Evolutionary conservation across 1,284 basidiomycete species (phyloP).

Genomic region (Coriolopsis trogii): DNA sequence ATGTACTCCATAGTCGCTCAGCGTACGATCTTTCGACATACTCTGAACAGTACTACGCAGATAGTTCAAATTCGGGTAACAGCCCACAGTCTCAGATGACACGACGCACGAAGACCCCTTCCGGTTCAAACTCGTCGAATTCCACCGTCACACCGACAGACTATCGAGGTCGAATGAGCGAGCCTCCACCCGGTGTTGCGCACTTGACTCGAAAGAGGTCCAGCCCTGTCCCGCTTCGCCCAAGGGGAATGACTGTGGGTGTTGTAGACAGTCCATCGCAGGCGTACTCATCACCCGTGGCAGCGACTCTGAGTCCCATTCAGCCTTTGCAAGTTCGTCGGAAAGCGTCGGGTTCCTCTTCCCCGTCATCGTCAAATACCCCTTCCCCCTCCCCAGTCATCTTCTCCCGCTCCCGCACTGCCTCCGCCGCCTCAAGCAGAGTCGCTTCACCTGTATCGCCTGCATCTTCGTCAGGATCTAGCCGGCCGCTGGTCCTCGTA

Average conservation of each 20-base stretch:
- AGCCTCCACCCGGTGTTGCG: conserved; percentile 10
- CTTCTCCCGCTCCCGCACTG: conserved; percentile 28
- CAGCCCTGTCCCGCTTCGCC: conserved; percentile 42
- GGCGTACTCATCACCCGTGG: conserved; percentile 3
- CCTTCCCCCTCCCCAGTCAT: conserved; percentile 29
- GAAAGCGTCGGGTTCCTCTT: conserved; percentile 27
- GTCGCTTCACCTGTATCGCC: conserved; percentile 23
- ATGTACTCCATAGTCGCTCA: conserved; percentile 13
- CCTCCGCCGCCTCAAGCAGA: conserved; percentile 22
- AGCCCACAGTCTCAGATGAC: conserved; percentile 10
- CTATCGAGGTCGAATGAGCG: conserved; percentile 20
- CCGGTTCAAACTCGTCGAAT: conserved; percentile 28
- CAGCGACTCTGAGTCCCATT: conserved; percentile 4
- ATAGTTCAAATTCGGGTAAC: neutral
- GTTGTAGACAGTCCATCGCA: conserved; percentile 9
- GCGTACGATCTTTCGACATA: conserved; percentile 21
- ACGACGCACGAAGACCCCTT: conserved; percentile 21
- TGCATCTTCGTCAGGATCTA: conserved; percentile 4
- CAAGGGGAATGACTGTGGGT: conserved; percentile 57
- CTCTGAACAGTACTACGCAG: conserved; percentile 6
- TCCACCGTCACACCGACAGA: conserved; percentile 26
- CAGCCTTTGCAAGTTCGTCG: conserved; percentile 24
- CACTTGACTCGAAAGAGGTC: conserved; percentile 20
- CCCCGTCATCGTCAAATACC: conserved; percentile 23
- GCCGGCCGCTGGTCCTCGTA: conserved; percentile 29